Evolutionary conservation across 2,329 filamentous ascomycete species (phyloP), one percentile per base, ranked within the genome.

Genomic region (Sporothrix variecibatus): DNA sequence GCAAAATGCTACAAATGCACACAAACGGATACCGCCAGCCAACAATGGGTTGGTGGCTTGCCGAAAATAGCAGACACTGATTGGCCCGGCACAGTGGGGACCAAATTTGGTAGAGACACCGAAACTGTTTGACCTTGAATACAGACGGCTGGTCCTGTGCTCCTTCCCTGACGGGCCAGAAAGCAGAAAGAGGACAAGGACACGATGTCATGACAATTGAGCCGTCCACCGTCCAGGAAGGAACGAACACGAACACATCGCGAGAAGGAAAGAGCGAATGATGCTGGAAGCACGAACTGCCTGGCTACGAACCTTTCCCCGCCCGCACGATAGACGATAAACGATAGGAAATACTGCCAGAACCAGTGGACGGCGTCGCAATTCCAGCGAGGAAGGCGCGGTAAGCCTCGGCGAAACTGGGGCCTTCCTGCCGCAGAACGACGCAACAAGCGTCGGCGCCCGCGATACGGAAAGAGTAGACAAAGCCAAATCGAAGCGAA

Each of bases 391-490:
- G 70, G 56, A 71, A 62, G 69, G 69, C 70, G 58, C 70, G 56
- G 70, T 51, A 53, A 53, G 70, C 70, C 56, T 64, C 56, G 70
- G 70, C 70, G 56, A 62, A 64, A 40, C 40, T 58, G 68, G 68
- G 28, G 49, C 26, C 65, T 34, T 38, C 67, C n/a, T 40, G 31
- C 68, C 49, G 34, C 68, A 43, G 34, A n/a, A n/a, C n/a, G n/a
- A n/a, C n/a, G n/a, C n/a, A n/a, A n/a, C n/a, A n/a, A 26, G 43
- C 23, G 38, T 23, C 15, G 40, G 53, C 46, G 65, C 34, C 38
- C 68, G 9, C 15, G 17, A 56, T 28, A 23, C 38, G 23, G 15
- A 15, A 49, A 49, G 23, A 68, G 65, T 49, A 31, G 65, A 49
- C 65, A 23, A 31, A 28, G n/a, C n/a, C 62, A 46, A 11, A 38